Percentiles rank a stretch among this genome's conserved stretches.
phyloP scores from a whole-genome alignment of 768 basidiomycete species.

The Trametes cinnabarina region DNA sequence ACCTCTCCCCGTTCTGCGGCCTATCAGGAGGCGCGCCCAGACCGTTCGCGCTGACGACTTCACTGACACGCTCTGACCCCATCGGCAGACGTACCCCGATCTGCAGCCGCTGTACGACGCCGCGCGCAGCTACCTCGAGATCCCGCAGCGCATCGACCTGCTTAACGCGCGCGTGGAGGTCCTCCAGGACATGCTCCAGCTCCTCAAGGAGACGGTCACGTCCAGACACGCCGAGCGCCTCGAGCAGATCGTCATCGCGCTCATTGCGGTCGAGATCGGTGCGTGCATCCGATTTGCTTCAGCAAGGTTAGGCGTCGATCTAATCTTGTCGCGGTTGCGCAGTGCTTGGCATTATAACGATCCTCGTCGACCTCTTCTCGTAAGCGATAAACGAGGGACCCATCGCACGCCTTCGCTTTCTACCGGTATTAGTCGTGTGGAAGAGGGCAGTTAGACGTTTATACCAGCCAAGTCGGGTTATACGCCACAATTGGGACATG shows the following conservation, averaged over 20 bases:
- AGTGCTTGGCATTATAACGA: slow-evolving; percentile 90
- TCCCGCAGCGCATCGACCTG: slow-evolving; percentile 89
- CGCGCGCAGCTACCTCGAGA: slow-evolving; percentile 90
- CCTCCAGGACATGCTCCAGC: slow-evolving; percentile 93
- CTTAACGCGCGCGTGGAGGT: slow-evolving; percentile 95
- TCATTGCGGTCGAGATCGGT: slow-evolving; percentile 90
- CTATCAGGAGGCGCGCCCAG: slow-evolving; percentile 6
- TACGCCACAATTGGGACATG: background rate
- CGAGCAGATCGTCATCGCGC: slow-evolving; percentile 88
- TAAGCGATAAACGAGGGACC: too few relatives aligned
- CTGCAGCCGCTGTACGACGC: slow-evolving; percentile 94
- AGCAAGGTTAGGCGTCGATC: background rate
- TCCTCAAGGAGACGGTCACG: slow-evolving; percentile 92
- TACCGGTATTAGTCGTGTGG: too few relatives aligned
- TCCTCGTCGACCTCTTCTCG: slow-evolving; percentile 71
- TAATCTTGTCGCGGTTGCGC: slow-evolving; percentile 7
- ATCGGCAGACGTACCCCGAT: slow-evolving; percentile 88
- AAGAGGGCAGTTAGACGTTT: too few relatives aligned
- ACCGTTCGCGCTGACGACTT: background rate
- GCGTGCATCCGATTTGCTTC: slow-evolving; percentile 18
- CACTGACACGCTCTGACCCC: background rate
- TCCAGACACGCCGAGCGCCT: slow-evolving; percentile 87
- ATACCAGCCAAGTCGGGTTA: too few relatives aligned
- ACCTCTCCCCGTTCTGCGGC: background rate
- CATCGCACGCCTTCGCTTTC: too few relatives aligned